These are phyloP conservation scores for Trypanosoma theileri DNA, from an alignment of 208 protist genomes.

Conservation along the genomic window DNA sequence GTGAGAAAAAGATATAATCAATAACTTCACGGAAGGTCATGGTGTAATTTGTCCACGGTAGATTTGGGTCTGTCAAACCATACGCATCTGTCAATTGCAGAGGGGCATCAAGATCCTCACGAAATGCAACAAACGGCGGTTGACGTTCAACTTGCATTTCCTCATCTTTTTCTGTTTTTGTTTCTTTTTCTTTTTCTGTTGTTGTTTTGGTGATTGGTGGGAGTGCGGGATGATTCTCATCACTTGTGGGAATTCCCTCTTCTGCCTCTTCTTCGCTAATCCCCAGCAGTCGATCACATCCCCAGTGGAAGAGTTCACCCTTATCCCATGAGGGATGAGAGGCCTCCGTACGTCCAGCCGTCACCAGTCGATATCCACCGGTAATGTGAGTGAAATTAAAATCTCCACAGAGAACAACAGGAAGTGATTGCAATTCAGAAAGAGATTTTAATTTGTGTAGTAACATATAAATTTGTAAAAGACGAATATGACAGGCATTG, in stretches of 20 bases:
- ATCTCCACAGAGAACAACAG: slow-evolving; percentile 82
- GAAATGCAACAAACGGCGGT: slow-evolving; percentile 37
- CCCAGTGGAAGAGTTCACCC: slow-evolving; percentile 82
- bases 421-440: background rate
- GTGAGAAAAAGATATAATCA: slow-evolving; percentile 88
- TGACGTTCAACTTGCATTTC: background rate
- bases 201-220: background rate
- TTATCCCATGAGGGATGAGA: slow-evolving; percentile 82
- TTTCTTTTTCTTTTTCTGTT: slow-evolving; percentile 13
- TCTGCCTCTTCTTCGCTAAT: slow-evolving; percentile 39
- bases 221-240: background rate
- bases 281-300: slow-evolving; percentile 72
- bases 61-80: slow-evolving; percentile 43
- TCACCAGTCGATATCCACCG: slow-evolving; percentile 80
- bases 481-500: slow-evolving; percentile 87
- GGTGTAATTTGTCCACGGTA: slow-evolving; percentile 90
- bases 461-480: slow-evolving; percentile 83
- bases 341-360: slow-evolving; percentile 63
- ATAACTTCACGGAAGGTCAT: slow-evolving; percentile 87
- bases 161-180: background rate
- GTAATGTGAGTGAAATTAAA: slow-evolving; percentile 88
- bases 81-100: slow-evolving; percentile 62
- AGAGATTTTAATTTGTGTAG: slow-evolving; percentile 39
- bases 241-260: slow-evolving; percentile 3
- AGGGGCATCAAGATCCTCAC: slow-evolving; percentile 37